Conservation (phyloP, 192 early-diverging fungal species). For the Coemansia sp. region DNA sequence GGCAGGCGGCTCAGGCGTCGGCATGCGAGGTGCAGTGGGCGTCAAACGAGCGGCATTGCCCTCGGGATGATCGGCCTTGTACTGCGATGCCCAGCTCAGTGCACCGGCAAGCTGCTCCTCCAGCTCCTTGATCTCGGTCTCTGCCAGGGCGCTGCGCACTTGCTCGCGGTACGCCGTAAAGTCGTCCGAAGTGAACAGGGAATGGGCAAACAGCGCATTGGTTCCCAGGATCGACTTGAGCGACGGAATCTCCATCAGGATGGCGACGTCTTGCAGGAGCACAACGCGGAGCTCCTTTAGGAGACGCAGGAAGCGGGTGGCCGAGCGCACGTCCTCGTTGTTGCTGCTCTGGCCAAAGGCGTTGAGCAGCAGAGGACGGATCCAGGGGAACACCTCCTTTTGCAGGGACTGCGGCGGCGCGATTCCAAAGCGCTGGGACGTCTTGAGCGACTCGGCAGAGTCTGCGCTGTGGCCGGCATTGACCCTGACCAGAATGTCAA, state of each 20-base stretch:
- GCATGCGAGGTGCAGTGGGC: conserved; percentile 21
- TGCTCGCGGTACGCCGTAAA: conserved; percentile 23
- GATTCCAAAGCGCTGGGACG: conserved; percentile 24
- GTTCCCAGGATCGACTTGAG: conserved; percentile 6
- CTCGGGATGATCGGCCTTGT: conserved; percentile 14
- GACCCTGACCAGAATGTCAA: conserved; percentile 15
- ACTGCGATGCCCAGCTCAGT: conserved; percentile 14
- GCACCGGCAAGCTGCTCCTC: conserved; percentile 10
- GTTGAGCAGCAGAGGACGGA: conserved; percentile 26
- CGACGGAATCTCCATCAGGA: conserved; percentile 37
- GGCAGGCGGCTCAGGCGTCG: no score
- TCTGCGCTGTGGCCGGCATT: conserved; percentile 31
- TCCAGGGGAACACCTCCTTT: conserved; percentile 44
- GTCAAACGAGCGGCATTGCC: conserved; percentile 14
- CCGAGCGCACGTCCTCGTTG: conserved; percentile 30
- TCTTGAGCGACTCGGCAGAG: neutral
- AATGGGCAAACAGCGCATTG: conserved; percentile 22
- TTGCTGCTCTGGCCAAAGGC: conserved; percentile 32
- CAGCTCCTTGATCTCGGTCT: conserved; percentile 13
- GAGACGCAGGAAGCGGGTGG: conserved; percentile 31
- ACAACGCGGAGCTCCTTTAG: conserved; percentile 42
- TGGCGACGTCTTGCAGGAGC: conserved; percentile 40
- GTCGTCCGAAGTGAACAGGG: conserved; percentile 22
- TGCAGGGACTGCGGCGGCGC: conserved; percentile 29
- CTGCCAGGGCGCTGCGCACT: conserved; percentile 17